phyloP scores from a whole-genome alignment of 805 yeast species.

The Tetrapisispora phaffii region DNA sequence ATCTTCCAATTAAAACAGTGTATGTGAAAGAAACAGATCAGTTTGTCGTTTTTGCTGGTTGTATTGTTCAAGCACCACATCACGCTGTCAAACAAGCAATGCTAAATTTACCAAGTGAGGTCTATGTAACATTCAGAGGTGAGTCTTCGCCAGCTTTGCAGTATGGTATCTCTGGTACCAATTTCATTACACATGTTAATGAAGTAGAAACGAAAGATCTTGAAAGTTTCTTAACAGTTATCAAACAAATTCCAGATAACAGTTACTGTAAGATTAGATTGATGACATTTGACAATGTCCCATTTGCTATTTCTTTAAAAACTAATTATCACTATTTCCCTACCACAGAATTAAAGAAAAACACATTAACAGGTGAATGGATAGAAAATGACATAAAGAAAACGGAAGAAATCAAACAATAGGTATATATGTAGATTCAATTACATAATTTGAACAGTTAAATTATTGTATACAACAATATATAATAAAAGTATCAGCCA shows the following conservation, averaged over 20 bases:
- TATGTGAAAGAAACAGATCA: constrained; percentile 54
- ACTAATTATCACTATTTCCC: constrained; percentile 87
- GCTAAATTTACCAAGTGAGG: constrained; percentile 66
- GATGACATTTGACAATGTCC: constrained; percentile 78
- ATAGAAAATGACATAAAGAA: constrained; percentile 40
- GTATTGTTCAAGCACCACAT: constrained; percentile 78
- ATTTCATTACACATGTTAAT: constrained; percentile 83
- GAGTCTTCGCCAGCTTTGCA: constrained; percentile 83
- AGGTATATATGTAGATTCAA: no score
- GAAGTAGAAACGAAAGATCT: constrained; percentile 63
- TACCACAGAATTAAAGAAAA: constrained; percentile 50
- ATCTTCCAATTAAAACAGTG: constrained; percentile 54
- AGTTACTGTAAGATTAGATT: constrained; percentile 73
- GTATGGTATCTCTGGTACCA: constrained; percentile 67
- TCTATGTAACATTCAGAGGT: constrained; percentile 67
- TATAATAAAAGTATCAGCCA: no score
- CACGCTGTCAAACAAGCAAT: constrained; percentile 83
- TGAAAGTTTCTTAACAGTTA: constrained; percentile 54
- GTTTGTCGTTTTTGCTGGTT: constrained; percentile 75
- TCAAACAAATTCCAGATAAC: constrained; percentile 63
- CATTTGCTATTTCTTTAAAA: constrained; percentile 75
- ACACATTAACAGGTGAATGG: constrained; percentile 41
- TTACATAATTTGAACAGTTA: no score
- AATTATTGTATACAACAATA: no score
- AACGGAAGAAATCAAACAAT: constrained; percentile 21